These are phyloP conservation scores for Pyrus hybrid DNA, from an alignment of 331 rosid species.

Conservation along the genomic window DNA sequence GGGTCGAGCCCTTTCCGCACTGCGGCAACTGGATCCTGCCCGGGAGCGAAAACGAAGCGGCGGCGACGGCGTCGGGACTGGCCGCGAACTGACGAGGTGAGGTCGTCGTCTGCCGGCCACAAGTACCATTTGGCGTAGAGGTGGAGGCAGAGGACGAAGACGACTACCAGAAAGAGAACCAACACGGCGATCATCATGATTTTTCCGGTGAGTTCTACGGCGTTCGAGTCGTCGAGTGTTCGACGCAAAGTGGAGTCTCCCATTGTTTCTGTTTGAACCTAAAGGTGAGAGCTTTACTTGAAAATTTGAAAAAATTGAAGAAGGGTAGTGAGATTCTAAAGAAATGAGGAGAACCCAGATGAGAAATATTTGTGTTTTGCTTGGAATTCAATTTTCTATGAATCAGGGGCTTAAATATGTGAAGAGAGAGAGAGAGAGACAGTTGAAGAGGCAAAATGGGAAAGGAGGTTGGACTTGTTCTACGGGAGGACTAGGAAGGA, in stretches of 20 bases:
- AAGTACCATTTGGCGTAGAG: conserved; percentile 71
- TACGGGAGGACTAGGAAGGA: neutral
- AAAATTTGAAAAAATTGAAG: neutral
- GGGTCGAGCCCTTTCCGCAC: conserved; percentile 61
- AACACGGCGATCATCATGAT: conserved; percentile 62
- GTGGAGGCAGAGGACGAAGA: conserved; percentile 63
- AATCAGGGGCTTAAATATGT: neutral
- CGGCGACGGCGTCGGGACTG: conserved; percentile 43
- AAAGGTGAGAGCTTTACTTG: neutral
- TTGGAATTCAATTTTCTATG: neutral
- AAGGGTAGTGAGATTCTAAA: neutral
- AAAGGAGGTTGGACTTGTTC: conserved; percentile 19
- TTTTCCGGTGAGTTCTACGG: conserved; percentile 50
- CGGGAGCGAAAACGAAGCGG: conserved; percentile 68
- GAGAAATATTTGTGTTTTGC: neutral
- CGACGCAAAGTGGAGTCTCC: neutral
- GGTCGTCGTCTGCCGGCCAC: conserved; percentile 34
- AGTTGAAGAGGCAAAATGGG: neutral
- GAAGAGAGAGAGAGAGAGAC: neutral
- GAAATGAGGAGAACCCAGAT: conserved; percentile 13
- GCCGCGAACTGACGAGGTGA: conserved; percentile 5
- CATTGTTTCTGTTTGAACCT: conserved; percentile 21
- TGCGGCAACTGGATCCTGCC: conserved; percentile 37
- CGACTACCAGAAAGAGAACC: conserved; percentile 51
- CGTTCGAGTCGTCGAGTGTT: conserved; percentile 14